Conservation (phyloP, 371 early-diverging fungal genomes). For the Apophysomyces trapeziformis region DNA sequence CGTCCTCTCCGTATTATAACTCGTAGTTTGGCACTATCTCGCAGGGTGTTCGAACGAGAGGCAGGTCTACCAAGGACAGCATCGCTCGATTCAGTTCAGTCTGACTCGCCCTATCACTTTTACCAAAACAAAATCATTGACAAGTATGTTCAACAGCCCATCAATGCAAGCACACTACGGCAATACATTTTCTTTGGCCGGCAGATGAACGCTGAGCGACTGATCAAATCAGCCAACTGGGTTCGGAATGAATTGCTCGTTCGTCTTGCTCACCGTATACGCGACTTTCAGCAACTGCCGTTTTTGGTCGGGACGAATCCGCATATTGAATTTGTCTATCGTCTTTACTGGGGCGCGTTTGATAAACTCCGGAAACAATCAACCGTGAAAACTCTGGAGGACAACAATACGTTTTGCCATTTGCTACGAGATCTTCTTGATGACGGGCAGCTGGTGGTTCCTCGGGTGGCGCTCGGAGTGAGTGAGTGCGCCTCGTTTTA, state of each 20-base stretch:
- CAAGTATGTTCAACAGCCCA: slow-evolving; percentile 75
- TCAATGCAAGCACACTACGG: slow-evolving; percentile 86
- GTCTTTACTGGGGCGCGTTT: slow-evolving; percentile 92
- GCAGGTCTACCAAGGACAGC: slow-evolving; percentile 15
- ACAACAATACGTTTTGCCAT: slow-evolving; percentile 79
- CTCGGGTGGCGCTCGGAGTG: slow-evolving; percentile 84
- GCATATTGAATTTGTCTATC: slow-evolving; percentile 84
- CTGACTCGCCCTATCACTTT: slow-evolving; percentile 73
- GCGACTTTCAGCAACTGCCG: slow-evolving; percentile 88
- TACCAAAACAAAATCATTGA: slow-evolving; percentile 92
- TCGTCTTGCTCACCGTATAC: slow-evolving; percentile 90
- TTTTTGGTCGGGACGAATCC: slow-evolving; percentile 94
- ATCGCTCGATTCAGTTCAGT: slow-evolving; percentile 31
- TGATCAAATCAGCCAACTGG: slow-evolving; percentile 87
- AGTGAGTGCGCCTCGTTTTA: slow-evolving; percentile 72
- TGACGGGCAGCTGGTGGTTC: slow-evolving; percentile 82
- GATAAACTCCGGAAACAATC: slow-evolving; percentile 73
- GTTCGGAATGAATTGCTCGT: slow-evolving; percentile 89
- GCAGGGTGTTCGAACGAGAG: background rate
- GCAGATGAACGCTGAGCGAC: slow-evolving; percentile 80
- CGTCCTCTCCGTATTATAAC: background rate
- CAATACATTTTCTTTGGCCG: slow-evolving; percentile 95
- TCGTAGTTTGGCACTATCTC: background rate
- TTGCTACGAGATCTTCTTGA: slow-evolving; percentile 72
- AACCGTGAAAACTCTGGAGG: slow-evolving; percentile 68